These are phyloP conservation scores for Apiotrichum sp. DNA, from an alignment of 1,284 basidiomycete genomes.

Conservation along the genomic window DNA sequence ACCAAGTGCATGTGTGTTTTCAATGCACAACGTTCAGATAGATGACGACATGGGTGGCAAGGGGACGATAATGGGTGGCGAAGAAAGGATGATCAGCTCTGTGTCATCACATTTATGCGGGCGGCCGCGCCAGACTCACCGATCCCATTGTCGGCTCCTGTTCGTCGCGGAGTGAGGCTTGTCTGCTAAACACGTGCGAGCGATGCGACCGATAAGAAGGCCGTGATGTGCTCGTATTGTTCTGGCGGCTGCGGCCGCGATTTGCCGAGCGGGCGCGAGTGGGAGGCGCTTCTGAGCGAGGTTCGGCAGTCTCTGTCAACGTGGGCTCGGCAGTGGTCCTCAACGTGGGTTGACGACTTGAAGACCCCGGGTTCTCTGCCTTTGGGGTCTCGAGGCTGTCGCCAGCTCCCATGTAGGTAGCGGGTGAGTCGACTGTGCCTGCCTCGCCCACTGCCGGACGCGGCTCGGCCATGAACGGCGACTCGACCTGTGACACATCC, in stretches of 20 bases:
- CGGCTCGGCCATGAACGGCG: not conserved
- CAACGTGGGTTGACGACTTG: too few species aligned
- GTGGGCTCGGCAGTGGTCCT: too few species aligned
- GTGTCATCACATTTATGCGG: too few species aligned
- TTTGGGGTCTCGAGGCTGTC: not conserved
- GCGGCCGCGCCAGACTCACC: constrained; percentile 17
- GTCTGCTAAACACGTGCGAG: not conserved
- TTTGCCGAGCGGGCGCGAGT: too few species aligned
- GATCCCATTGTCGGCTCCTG: constrained; percentile 24
- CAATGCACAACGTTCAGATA: not conserved
- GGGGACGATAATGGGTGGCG: not conserved
- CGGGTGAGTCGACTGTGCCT: too few species aligned
- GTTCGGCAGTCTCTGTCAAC: too few species aligned
- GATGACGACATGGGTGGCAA: not conserved
- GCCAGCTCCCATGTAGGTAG: too few species aligned
- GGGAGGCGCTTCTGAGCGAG: too few species aligned
- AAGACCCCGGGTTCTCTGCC: not conserved
- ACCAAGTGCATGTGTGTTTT: too few species aligned
- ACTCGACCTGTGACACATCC: not conserved
- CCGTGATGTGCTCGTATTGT: too few species aligned
- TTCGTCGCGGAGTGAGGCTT: not conserved
- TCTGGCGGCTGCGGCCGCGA: too few species aligned
- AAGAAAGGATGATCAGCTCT: not conserved
- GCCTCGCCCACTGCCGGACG: too few species aligned
- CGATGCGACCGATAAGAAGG: not conserved